Evolutionary conservation across 148 eudicot genomes (phyloP), one percentile per base, ranked within the genome.

Genomic region (Rhododendron williamsianum): DNA sequence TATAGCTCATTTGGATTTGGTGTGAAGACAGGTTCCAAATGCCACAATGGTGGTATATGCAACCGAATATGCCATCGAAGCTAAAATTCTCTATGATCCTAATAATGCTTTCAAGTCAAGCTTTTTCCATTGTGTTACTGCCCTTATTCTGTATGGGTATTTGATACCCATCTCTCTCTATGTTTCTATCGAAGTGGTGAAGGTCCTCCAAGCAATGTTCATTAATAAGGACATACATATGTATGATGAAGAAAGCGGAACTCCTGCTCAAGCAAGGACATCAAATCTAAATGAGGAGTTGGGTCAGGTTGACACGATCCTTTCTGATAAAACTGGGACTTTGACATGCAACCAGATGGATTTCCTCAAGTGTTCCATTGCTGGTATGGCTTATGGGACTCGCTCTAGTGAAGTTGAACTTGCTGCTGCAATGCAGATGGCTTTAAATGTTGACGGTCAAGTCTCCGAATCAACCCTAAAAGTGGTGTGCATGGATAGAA

Each of bases 261-360:
- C 95, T 72, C 97, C 98, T 73, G 99, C 99, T 52, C 92, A 90
- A 88, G 99, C 99, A 12, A 88, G 98, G 81, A 97, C 99, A 27
- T 97, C 99, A 12, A 97, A 95, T 85, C 87, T 97, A 81, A 97
- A 97, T 83, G 98, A 97, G 93, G 99, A 97, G 87, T 88, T 97
- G 71, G 99, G 98, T 18, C 96, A 94, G 87, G 98, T 97, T 69
- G 99, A 97, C 63, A 97, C 99, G 0, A 95, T 97, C 78, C 94
- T 97, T 36, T 97, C 98, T n/a, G 99, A 97, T 86, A 97, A 97
- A 95, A 97, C 99, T 3, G 98, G 99, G 18, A 95, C 99, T 52
- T 92, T 97, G 89, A 97, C 99, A 15, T 97, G 98, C 84, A 95
- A 97, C 84, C 98, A 95, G 45, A 97, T 97, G 99, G 96, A 97